Conservation (phyloP, 2,329 filamentous ascomycete species). For the Xylariaceae sp. region DNA sequence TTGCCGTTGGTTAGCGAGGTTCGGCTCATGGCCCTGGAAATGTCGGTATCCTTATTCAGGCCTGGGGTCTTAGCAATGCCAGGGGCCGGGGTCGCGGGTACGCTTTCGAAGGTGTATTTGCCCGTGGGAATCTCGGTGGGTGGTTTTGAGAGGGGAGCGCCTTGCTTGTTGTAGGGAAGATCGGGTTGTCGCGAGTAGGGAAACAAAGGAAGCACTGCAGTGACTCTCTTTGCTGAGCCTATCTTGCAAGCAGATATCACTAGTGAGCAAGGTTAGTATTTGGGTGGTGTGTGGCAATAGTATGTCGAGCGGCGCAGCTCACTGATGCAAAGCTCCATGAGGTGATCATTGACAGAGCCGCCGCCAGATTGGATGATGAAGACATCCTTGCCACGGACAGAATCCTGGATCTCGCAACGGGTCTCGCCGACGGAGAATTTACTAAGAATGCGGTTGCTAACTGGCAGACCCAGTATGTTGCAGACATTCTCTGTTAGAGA, state of each 20-base stretch:
- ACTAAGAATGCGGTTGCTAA: constrained; percentile 74
- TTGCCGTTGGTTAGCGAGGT: constrained; percentile 50
- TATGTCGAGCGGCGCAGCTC: constrained; percentile 3
- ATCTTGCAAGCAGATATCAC: constrained; percentile 95
- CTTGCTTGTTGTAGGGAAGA: constrained; percentile 92
- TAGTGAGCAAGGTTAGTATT: constrained; percentile 19
- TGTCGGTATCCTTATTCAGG: constrained; percentile 63
- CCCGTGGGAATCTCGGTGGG: constrained; percentile 47
- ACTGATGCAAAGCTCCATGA: constrained; percentile 92
- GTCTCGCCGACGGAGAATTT: constrained; percentile 97
- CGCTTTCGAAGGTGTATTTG: constrained; percentile 86
- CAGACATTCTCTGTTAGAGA: constrained; percentile 82
- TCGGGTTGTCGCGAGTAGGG: constrained; percentile 96
- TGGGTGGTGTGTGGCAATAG: neutral
- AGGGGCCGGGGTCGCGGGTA: constrained; percentile 78
- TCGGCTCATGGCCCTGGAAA: constrained; percentile 71
- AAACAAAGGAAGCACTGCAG: constrained; percentile 90
- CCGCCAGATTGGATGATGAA: constrained; percentile 96
- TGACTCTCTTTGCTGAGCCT: constrained; percentile 87
- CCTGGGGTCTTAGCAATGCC: constrained; percentile 64
- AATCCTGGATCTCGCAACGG: constrained; percentile 92
- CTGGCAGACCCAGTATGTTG: constrained; percentile 81
- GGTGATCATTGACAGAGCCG: constrained; percentile 90
- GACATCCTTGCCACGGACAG: constrained; percentile 95
- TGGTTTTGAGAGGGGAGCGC: constrained; percentile 77